These are phyloP conservation scores for Chaetomium olivaceum DNA, from an alignment of 2,329 filamentous ascomycete species.

Conservation along the genomic window DNA sequence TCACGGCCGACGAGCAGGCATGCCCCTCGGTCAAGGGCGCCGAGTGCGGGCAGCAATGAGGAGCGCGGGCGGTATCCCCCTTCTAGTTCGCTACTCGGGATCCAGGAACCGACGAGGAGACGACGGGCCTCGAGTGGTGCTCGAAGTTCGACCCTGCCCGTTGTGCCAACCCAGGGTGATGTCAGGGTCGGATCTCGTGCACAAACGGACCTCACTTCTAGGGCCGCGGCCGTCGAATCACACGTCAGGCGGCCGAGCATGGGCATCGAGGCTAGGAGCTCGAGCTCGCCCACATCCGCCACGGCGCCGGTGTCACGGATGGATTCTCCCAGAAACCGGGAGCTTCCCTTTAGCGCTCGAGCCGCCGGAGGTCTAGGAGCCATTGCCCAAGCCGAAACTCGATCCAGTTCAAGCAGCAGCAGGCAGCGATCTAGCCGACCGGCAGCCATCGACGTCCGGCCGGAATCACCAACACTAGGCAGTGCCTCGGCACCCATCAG, in stretches of 20 bases:
- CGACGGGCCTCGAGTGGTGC: constrained; percentile 55
- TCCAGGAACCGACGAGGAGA: constrained; percentile 48
- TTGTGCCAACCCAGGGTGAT: constrained; percentile 45
- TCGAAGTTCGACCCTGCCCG: constrained; percentile 56
- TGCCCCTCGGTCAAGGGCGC: constrained; percentile 48
- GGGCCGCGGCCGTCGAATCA: constrained; percentile 44
- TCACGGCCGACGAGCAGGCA: constrained; percentile 37
- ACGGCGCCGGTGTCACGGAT: constrained; percentile 27
- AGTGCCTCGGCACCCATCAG: constrained; percentile 21
- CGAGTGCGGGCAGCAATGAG: constrained; percentile 46
- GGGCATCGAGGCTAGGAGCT: constrained; percentile 45
- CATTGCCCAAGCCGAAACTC: constrained; percentile 16
- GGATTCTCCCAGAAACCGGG: constrained; percentile 33
- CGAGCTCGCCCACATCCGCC: constrained; percentile 39
- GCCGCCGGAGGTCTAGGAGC: constrained; percentile 20
- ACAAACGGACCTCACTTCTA: constrained; percentile 61
- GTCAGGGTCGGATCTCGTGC: constrained; percentile 57
- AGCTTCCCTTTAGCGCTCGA: constrained; percentile 43
- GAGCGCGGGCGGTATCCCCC: constrained; percentile 57
- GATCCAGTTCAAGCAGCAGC: constrained; percentile 2
- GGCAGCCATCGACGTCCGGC: constrained; percentile 17
- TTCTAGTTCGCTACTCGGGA: constrained; percentile 51
- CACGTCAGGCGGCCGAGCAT: constrained; percentile 43
- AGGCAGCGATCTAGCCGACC: constrained; percentile 13
- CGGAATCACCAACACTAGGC: constrained; percentile 19